phyloP scores from a whole-genome alignment of 1,139 yeast species.

The Keqinozyma sinolaborantium region DNA sequence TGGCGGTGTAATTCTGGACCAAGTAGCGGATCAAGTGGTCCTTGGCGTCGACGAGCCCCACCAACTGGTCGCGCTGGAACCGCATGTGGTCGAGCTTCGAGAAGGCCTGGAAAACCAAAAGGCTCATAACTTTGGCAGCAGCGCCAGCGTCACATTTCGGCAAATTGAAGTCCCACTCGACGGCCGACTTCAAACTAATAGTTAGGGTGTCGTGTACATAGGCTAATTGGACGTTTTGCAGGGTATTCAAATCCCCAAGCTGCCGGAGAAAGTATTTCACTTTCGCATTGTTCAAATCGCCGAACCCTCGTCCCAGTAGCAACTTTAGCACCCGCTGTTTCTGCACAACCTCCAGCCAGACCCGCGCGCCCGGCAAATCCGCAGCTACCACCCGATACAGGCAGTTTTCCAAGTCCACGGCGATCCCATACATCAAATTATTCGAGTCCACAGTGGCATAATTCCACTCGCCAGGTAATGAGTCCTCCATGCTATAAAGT shows the following conservation, averaged over 20 bases:
- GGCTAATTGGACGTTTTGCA: too few species aligned
- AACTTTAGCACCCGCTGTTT: not conserved
- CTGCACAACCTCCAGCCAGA: not conserved
- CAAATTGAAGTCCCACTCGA: constrained; percentile 22
- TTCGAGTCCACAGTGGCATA: not conserved
- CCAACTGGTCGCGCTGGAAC: constrained; percentile 18
- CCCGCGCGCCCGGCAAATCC: not conserved
- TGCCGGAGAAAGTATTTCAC: not conserved
- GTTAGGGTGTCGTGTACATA: not conserved
- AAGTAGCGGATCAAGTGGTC: constrained; percentile 34
- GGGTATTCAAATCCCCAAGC: not conserved
- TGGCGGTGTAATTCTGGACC: constrained; percentile 32
- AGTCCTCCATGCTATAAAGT: constrained; percentile 2
- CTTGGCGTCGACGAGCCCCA: constrained; percentile 20
- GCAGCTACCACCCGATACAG: not conserved
- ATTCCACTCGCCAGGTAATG: not conserved
- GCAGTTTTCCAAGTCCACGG: not conserved
- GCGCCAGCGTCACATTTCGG: constrained; percentile 5
- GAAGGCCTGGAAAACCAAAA: constrained; percentile 21
- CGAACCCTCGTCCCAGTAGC: not conserved
- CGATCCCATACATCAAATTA: not conserved
- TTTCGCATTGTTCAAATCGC: not conserved
- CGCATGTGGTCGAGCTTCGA: constrained; percentile 18
- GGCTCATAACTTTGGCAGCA: constrained; percentile 15
- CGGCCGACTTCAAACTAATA: not conserved